Conservation (phyloP, 2,329 filamentous ascomycete species). For the Sporothrix pallida region DNA sequence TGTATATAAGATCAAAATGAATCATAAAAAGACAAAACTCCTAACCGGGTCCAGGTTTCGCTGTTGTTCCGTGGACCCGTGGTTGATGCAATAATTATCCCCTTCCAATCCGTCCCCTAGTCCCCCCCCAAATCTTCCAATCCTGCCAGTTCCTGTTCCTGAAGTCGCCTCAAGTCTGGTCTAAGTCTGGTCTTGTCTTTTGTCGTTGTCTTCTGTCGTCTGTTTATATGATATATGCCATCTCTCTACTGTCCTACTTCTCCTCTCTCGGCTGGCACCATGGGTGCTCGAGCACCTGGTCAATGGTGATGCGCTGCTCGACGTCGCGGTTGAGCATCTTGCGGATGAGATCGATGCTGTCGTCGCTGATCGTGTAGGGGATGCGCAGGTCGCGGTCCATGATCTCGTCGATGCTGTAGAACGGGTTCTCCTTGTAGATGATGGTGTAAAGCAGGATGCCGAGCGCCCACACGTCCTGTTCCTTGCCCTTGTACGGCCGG, state of each 20-base stretch:
- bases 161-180: constrained; percentile 13
- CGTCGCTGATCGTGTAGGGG: constrained; percentile 85
- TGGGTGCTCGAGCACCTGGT: constrained; percentile 84
- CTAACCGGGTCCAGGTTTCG: constrained; percentile 3
- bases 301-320: constrained; percentile 80
- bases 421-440: constrained; percentile 99
- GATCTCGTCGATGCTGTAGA: constrained; percentile 98
- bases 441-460: constrained; percentile 98
- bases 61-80: constrained; percentile 25
- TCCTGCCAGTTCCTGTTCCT: neutral
- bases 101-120: neutral
- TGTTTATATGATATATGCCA: neutral
- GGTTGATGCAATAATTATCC: constrained; percentile 3
- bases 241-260: neutral
- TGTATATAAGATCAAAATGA: constrained; percentile 17
- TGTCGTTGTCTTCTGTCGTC: neutral
- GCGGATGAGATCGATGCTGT: constrained; percentile 89
- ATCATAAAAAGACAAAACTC: constrained; percentile 2
- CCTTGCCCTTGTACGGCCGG: constrained; percentile 88
- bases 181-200: neutral
- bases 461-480: constrained; percentile 97
- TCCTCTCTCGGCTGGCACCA: constrained; percentile 61
- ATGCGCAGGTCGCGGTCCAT: constrained; percentile 95
- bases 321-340: constrained; percentile 94
- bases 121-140: neutral